Base-by-base conservation (phyloP, 495 filamentous ascomycete genomes). In the Pseudevernia furfuracea region DNA sequence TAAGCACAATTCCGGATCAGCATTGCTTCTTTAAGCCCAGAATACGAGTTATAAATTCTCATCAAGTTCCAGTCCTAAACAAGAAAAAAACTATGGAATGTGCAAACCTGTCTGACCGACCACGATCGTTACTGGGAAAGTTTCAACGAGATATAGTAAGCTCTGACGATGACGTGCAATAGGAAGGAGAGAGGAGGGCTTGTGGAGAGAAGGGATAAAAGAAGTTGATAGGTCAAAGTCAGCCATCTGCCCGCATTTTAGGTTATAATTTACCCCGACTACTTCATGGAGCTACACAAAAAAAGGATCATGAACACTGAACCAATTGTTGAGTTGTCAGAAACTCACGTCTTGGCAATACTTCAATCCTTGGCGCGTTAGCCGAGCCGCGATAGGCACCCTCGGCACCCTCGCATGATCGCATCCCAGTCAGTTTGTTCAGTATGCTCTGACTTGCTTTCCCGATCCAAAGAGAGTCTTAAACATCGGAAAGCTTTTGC, bases 201-300 rank as follows among this genome's bases (percentile, higher is more conserved):
- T 92, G 75, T 93, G 87, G 60, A 93, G 75, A 34, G 88, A 82
- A 57, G 88, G 86, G 59, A 92, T 90, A 69, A 91, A 92, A 23
- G 77, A 79, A 9, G 82, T 77, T 30, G 82, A 78, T 19, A 91
- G 76, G 61, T 88, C 85, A 60, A 68, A 65, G 14, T 71, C 68
- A 17, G 60, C 28, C 49, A 53, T 53, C 28, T 53, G 11, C 19
- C 46, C 49, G 15, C 25, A 32, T 53, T 5, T 32, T 7, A 14
- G 5, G 9, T 48, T 23, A 11, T 3, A 21, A 48, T 25, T 10
- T 23, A 21, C n/a, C n/a, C 7, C 46, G 28, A 23, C 21, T 23
- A 49, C 9, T 12, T 25, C 8, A 25, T 25, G 23, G 11, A 25
- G 23, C 9, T 49, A 12, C n/a, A 49, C 4, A 5, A 49, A 25